phyloP scores from a whole-genome alignment of 2,329 filamentous ascomycete species.

The Zarea fungicola region DNA sequence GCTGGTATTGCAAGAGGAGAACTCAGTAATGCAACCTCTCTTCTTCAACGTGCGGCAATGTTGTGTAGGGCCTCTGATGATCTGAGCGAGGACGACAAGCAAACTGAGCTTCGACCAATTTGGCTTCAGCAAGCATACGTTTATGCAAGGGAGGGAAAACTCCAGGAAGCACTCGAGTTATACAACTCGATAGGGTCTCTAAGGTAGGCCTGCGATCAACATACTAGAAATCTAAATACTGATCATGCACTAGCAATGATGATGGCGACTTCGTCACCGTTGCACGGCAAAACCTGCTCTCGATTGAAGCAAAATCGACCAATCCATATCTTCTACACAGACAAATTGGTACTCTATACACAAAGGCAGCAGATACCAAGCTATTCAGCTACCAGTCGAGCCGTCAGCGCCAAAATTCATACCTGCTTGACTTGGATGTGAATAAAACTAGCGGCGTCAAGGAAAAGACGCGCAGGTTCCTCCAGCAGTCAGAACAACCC shows the following conservation, averaged over 20 bases:
- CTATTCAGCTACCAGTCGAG: slow-evolving; percentile 65
- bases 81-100: slow-evolving; percentile 67
- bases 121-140: slow-evolving; percentile 72
- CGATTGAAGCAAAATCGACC: slow-evolving; percentile 33
- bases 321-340: slow-evolving; percentile 69
- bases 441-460: slow-evolving; percentile 62
- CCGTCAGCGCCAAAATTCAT: slow-evolving; percentile 54
- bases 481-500: slow-evolving; percentile 26
- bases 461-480: slow-evolving; percentile 39
- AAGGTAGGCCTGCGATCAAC: too few species aligned
- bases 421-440: slow-evolving; percentile 59
- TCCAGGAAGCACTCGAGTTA: slow-evolving; percentile 59
- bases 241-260: slow-evolving; percentile 46
- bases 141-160: slow-evolving; percentile 59
- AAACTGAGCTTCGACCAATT: slow-evolving; percentile 69
- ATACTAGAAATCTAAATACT: slow-evolving; percentile 24
- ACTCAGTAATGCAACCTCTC: slow-evolving; percentile 55
- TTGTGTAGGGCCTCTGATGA: slow-evolving; percentile 72
- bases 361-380: slow-evolving; percentile 52
- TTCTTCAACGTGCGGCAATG: slow-evolving; percentile 64
- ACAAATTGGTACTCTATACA: slow-evolving; percentile 49
- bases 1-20: slow-evolving; percentile 65
- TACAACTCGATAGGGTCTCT: slow-evolving; percentile 56
- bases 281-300: slow-evolving; percentile 57
- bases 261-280: slow-evolving; percentile 64